Evolutionary conservation across 2,329 filamentous ascomycete species (phyloP).

Genomic region (Xylariaceae sp.): DNA sequence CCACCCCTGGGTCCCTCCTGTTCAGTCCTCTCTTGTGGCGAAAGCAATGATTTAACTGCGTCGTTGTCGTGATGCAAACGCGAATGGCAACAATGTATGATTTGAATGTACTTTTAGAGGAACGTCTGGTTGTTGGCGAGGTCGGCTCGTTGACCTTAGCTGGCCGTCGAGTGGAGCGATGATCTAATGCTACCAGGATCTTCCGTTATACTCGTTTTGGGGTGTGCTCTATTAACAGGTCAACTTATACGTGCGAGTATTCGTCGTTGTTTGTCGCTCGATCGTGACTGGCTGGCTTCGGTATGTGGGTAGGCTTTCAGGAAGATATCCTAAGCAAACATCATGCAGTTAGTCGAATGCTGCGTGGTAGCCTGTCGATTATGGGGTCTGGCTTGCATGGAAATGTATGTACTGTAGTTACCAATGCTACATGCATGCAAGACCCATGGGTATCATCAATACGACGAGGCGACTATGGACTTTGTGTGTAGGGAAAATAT

Average conservation of each 20-base stretch:
- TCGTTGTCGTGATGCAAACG: conserved; percentile 8
- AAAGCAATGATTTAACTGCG: neutral
- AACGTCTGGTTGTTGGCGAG: conserved; percentile 12
- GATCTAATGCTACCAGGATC: conserved; percentile 12
- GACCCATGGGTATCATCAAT: conserved; percentile 15
- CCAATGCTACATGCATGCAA: conserved; percentile 12
- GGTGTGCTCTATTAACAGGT: conserved; percentile 22
- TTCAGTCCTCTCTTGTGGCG: conserved; percentile 4
- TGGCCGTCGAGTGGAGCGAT: conserved; percentile 12
- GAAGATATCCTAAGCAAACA: conserved; percentile 12
- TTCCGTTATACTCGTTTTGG: conserved; percentile 19
- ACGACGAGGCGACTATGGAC: conserved; percentile 14
- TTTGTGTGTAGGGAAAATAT: conserved; percentile 14
- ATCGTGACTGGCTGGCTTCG: conserved; percentile 14
- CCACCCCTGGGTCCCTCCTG: too few relatives aligned
- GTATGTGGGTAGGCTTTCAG: conserved; percentile 5
- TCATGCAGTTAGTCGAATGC: conserved; percentile 15
- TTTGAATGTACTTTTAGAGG: conserved; percentile 11
- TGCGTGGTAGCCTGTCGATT: neutral
- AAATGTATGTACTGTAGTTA: conserved; percentile 12
- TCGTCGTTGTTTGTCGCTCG: conserved; percentile 12
- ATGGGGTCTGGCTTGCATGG: neutral
- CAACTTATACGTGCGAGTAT: conserved; percentile 20
- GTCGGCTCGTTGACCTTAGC: conserved; percentile 7
- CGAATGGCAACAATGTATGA: neutral